phyloP scores from a whole-genome alignment of 345 rosid species.

The thale cress (Arabidopsis thaliana) region DNA sequence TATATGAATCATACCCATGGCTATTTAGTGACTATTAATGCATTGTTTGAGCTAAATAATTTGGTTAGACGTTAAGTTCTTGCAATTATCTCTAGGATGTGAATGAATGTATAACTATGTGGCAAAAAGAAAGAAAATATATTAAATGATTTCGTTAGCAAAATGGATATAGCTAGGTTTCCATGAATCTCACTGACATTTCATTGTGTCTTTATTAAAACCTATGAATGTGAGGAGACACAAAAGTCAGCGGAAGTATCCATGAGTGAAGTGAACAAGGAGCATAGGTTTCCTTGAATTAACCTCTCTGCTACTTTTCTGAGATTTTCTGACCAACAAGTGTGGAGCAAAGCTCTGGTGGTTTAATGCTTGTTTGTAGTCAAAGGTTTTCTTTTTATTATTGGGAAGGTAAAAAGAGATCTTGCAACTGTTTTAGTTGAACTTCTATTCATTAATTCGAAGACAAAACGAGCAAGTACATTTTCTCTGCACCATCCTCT shows the following conservation, averaged over 20 bases:
- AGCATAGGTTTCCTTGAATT: conserved; percentile 3
- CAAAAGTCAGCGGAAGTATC: conserved; percentile 37
- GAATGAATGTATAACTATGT: conserved; percentile 5
- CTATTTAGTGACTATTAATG: not conserved
- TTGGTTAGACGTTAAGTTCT: not conserved
- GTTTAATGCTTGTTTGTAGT: conserved; percentile 34
- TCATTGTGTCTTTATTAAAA: conserved; percentile 31
- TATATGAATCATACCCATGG: not conserved
- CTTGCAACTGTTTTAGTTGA: conserved; percentile 26
- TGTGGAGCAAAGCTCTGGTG: conserved; percentile 43
- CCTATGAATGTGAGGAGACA: conserved; percentile 37
- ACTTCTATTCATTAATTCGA: conserved; percentile 18
- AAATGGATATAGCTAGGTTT: conserved; percentile 24
- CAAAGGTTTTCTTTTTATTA: conserved; percentile 28
- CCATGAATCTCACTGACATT: conserved; percentile 39
- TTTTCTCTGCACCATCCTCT: conserved; percentile 41
- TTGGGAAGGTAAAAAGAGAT: conserved; percentile 42
- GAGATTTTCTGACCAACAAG: conserved; percentile 41
- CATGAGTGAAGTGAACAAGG: conserved; percentile 38
- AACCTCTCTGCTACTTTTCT: conserved; percentile 14
- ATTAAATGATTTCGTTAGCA: conserved; percentile 5
- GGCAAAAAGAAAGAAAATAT: not conserved
- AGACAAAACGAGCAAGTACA: conserved; percentile 42
- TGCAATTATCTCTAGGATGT: not conserved
- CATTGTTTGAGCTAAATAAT: not conserved